A percentile compares a stretch with the other conserved stretches of the same genome.
phyloP scores from a whole-genome alignment of 257 asterid genomes.

The Solanum ahanhuiri region DNA sequence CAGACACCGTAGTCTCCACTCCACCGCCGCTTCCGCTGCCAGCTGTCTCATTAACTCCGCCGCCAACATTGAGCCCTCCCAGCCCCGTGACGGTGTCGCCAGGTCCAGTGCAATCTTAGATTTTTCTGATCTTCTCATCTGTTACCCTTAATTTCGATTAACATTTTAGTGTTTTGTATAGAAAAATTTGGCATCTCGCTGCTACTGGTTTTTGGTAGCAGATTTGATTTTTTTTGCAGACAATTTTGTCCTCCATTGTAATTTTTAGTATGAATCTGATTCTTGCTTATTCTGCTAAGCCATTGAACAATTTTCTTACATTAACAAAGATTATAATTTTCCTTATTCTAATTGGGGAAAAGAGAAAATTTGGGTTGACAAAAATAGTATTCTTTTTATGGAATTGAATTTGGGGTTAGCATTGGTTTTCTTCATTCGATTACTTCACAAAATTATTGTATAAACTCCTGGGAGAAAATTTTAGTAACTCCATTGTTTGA shows the following conservation, averaged over 20 bases:
- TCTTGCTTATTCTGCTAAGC: neutral
- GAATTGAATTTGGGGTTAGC: neutral
- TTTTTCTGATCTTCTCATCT: neutral
- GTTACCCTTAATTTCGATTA: neutral
- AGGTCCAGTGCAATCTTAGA: conserved; percentile 51
- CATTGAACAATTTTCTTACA: neutral
- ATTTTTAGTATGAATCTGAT: neutral
- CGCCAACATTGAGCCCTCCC: conserved; percentile 55
- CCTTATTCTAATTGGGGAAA: neutral
- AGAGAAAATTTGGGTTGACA: neutral
- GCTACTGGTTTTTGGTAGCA: neutral
- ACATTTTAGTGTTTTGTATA: neutral
- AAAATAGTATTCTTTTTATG: neutral
- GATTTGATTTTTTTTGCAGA: neutral
- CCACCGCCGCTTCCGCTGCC: conserved; percentile 25
- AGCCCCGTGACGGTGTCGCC: conserved; percentile 46
- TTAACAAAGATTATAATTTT: neutral
- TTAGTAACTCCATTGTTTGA: neutral
- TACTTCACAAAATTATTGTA: neutral
- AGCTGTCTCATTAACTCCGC: conserved; percentile 39
- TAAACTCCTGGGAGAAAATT: too few species aligned
- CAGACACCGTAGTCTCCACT: neutral
- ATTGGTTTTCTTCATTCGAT: neutral
- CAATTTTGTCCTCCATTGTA: neutral
- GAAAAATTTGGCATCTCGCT: neutral